Evolutionary conservation across 176 grass and related monocot genomes (phyloP).

Genomic region (Aegilops sharonensis): DNA sequence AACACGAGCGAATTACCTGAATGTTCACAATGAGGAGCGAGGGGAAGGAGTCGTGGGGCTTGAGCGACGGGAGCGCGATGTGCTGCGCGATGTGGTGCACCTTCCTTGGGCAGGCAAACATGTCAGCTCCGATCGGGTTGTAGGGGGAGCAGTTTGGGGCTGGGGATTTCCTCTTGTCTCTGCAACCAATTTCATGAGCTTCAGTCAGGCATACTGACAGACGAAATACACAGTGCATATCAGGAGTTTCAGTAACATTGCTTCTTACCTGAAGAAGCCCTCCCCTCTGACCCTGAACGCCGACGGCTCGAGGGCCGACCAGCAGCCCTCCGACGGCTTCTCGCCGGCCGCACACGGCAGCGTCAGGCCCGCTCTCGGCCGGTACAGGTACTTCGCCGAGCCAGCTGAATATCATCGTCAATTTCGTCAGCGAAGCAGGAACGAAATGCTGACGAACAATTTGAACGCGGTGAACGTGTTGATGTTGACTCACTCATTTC

Average conservation of each 20-base stretch:
- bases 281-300: conserved; percentile 77
- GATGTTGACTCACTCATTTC: conserved; percentile 63
- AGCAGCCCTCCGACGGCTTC: conserved; percentile 64
- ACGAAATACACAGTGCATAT: too few relatives aligned
- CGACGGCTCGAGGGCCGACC: conserved; percentile 84
- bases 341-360: conserved; percentile 51
- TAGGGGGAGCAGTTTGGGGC: conserved; percentile 69
- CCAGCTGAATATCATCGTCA: conserved; percentile 42
- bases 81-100: conserved; percentile 88
- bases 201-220: conserved; percentile 9
- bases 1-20: conserved; percentile 59
- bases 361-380: conserved; percentile 60
- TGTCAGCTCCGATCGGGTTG: conserved; percentile 76
- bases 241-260: neutral
- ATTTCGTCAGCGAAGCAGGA: conserved; percentile 12
- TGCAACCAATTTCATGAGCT: conserved; percentile 33
- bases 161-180: conserved; percentile 81
- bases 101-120: conserved; percentile 69
- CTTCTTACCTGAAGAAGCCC: conserved; percentile 71
- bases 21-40: conserved; percentile 86
- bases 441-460: neutral
- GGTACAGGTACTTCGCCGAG: conserved; percentile 70
- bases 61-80: conserved; percentile 61
- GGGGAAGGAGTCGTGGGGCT: conserved; percentile 64
- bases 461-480: neutral